These are phyloP conservation scores for Lindgomyces ingoldianus DNA, from an alignment of 495 filamentous ascomycete genomes.

Conservation along the genomic window DNA sequence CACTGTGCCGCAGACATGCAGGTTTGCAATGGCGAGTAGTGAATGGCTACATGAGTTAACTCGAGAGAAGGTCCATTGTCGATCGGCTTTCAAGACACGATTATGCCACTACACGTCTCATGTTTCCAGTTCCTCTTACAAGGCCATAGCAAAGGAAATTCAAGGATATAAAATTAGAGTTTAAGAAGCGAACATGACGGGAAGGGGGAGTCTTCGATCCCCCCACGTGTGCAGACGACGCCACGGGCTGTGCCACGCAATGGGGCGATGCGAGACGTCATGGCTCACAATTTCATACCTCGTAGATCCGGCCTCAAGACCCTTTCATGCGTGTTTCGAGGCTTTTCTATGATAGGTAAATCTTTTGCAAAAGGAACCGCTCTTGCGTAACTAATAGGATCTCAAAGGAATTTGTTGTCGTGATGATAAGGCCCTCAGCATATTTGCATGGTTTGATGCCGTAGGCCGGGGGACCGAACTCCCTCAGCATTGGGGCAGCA, in stretches of 20 bases:
- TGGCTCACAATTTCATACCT: neutral
- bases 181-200: neutral
- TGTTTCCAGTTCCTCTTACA: neutral
- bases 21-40: no score
- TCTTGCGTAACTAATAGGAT: neutral
- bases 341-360: neutral
- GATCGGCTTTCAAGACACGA: no score
- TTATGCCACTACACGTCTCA: neutral
- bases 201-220: neutral
- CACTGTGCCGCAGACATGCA: no score
- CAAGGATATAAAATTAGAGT: neutral
- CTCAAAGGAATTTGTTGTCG: no score
- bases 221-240: neutral
- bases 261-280: neutral
- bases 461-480: no score
- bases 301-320: neutral
- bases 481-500: no score
- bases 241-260: slow-evolving; percentile 3
- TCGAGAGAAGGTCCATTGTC: no score
- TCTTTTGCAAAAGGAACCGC: neutral
- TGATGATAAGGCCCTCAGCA: no score
- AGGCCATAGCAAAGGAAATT: neutral
- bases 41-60: no score
- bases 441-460: no score
- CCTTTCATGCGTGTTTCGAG: neutral